A percentile compares a stretch with the other conserved stretches of the same genome.
These are phyloP conservation scores for Fraxinus ornus DNA, from an alignment of 305 asterid genomes.

Conservation along the genomic window DNA sequence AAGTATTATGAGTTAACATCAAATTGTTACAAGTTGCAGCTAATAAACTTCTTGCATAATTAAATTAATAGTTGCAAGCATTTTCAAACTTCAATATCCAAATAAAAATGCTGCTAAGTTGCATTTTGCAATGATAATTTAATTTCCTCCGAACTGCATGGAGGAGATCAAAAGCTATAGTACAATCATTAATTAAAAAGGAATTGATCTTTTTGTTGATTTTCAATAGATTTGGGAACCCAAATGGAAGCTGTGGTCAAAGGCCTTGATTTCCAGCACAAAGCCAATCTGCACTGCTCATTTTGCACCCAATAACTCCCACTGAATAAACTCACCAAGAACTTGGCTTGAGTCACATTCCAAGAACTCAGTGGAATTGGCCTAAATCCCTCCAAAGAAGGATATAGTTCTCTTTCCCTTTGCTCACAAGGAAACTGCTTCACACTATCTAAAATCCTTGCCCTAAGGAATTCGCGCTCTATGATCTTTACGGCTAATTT, in stretches of 20 bases:
- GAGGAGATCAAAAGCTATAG: background rate
- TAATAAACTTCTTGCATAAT: background rate
- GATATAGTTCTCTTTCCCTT: constrained; percentile 1
- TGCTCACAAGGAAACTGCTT: constrained; percentile 28
- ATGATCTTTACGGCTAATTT: constrained; percentile 29
- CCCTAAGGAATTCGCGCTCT: constrained; percentile 32
- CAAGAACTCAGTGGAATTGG: constrained; percentile 37
- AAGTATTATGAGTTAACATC: background rate
- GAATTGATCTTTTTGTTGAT: constrained; percentile 21
- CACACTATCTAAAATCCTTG: constrained; percentile 28
- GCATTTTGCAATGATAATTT: background rate
- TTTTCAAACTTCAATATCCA: background rate
- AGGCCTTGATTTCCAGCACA: constrained; percentile 45
- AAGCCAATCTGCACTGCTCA: constrained; percentile 28
- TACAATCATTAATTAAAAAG: background rate
- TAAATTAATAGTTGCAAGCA: background rate
- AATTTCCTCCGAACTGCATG: background rate
- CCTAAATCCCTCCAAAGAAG: constrained; percentile 30
- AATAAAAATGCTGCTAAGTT: background rate
- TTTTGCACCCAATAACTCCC: constrained; percentile 42
- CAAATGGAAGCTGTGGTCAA: constrained; percentile 38
- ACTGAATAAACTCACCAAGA: constrained; percentile 32
- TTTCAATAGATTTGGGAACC: constrained; percentile 28
- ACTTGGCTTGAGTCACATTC: constrained; percentile 41
- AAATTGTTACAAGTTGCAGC: background rate